Conservation (phyloP, 2,329 filamentous ascomycete genomes). For the Seiridium unicorne region DNA sequence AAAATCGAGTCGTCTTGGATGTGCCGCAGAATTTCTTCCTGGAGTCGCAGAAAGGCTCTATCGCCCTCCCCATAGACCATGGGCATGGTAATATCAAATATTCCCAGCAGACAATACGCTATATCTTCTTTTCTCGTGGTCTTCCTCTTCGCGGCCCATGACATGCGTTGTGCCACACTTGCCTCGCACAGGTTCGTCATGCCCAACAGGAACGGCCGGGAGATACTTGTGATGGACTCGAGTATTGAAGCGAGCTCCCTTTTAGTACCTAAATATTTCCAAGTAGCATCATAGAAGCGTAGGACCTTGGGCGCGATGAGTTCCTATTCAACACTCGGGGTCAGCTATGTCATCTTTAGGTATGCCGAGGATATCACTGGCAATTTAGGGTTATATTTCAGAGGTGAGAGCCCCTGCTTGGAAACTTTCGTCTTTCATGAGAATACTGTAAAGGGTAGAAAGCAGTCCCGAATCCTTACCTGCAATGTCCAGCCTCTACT, state of each 20-base stretch:
- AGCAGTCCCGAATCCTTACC: no score
- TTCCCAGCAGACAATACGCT: constrained; percentile 30
- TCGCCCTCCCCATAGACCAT: constrained; percentile 30
- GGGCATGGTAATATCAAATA: constrained; percentile 30
- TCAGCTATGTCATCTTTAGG: no score
- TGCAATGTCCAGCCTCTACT: constrained; percentile 7
- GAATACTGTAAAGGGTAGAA: no score
- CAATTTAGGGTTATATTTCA: no score
- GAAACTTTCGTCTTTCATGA: no score
- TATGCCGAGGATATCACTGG: no score
- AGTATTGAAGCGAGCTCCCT: background rate
- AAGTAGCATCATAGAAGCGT: background rate
- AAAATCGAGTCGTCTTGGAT: background rate
- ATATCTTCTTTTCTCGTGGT: constrained; percentile 25
- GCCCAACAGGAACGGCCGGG: background rate
- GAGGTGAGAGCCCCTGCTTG: no score
- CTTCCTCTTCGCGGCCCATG: constrained; percentile 25
- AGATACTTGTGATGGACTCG: background rate
- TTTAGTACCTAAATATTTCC: background rate
- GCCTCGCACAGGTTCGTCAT: no score
- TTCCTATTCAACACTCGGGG: background rate
- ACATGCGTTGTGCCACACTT: background rate
- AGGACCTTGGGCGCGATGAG: background rate
- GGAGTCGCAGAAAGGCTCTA: constrained; percentile 25
- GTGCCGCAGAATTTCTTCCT: constrained; percentile 24